phyloP scores from a whole-genome alignment of 2,329 filamentous ascomycete genomes.

The Talaromyces funiculosus region DNA sequence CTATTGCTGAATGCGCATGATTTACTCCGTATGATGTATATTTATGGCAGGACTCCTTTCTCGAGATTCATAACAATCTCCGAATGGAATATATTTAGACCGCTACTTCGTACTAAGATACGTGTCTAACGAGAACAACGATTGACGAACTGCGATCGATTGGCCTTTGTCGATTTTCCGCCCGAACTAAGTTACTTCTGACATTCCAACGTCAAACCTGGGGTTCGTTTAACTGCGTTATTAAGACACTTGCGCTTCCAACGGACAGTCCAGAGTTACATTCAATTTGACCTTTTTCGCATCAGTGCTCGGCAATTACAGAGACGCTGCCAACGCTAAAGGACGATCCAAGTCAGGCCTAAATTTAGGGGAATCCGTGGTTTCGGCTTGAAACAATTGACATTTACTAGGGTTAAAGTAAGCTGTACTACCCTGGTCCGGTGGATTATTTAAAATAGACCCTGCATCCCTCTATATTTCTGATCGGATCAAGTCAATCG shows the following conservation, averaged over 20 bases:
- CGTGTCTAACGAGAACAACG: background rate
- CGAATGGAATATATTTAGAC: background rate
- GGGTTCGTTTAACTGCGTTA: background rate
- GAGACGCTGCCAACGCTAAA: background rate
- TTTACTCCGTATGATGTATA: background rate
- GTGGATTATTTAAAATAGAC: slow-evolving; percentile 1
- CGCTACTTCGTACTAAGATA: background rate
- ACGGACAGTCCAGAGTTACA: background rate
- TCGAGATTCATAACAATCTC: background rate
- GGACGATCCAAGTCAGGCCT: background rate
- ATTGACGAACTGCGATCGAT: background rate
- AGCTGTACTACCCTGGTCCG: background rate
- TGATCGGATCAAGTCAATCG: background rate
- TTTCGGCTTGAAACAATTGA: slow-evolving; percentile 2
- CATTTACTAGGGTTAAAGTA: background rate
- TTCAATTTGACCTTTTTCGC: background rate
- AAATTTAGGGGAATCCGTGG: background rate
- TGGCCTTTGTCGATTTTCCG: background rate
- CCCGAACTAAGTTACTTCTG: background rate
- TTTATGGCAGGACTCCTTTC: background rate
- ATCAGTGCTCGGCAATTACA: no score
- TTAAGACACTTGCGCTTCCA: background rate
- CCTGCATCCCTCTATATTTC: background rate
- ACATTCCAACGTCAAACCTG: background rate
- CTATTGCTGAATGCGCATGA: background rate